Percentiles rank a stretch among this genome's conserved stretches.
Conservation (phyloP, 768 basidiomycete species). For the Dentipellis fragilis region DNA sequence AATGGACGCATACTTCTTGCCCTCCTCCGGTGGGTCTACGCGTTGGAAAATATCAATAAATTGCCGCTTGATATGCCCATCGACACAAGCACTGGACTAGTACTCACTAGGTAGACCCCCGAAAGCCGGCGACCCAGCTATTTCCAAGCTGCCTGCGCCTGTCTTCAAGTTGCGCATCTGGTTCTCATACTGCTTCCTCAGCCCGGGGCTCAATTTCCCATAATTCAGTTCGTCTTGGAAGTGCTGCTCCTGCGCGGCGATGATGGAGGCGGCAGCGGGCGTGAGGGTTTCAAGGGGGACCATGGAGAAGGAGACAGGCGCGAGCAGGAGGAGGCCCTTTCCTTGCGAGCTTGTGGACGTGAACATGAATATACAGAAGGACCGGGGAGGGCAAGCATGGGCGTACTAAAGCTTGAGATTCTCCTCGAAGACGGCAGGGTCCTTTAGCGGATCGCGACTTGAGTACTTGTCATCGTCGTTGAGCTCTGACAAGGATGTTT, state of each 20-base stretch:
- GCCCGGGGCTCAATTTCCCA: slow-evolving; percentile 18
- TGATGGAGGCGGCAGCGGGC: slow-evolving; percentile 14
- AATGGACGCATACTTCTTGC: slow-evolving; percentile 34
- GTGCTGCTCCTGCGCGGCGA: slow-evolving; percentile 16
- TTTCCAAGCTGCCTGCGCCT: slow-evolving; percentile 21
- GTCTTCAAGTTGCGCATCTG: slow-evolving; percentile 24
- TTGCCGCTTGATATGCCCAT: not conserved
- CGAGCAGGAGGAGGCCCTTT: not conserved
- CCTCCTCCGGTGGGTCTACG: slow-evolving; percentile 25
- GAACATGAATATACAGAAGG: not conserved
- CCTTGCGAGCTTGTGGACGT: not conserved
- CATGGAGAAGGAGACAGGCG: not conserved
- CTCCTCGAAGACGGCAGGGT: slow-evolving; percentile 10
- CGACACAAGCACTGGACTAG: not conserved
- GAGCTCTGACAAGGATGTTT: not conserved
- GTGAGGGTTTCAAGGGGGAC: slow-evolving; percentile 15
- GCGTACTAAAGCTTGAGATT: slow-evolving; percentile 15
- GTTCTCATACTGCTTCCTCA: slow-evolving; percentile 30
- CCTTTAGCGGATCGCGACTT: slow-evolving; percentile 8
- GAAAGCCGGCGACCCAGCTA: slow-evolving; percentile 22
- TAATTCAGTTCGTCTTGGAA: slow-evolving; percentile 14
- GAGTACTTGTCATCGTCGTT: not conserved
- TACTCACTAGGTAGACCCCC: slow-evolving; percentile 17
- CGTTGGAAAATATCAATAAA: not conserved
- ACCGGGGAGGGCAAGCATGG: not conserved